phyloP scores from a whole-genome alignment of 768 basidiomycete genomes.

The Kwoniella newhampshirensis region DNA sequence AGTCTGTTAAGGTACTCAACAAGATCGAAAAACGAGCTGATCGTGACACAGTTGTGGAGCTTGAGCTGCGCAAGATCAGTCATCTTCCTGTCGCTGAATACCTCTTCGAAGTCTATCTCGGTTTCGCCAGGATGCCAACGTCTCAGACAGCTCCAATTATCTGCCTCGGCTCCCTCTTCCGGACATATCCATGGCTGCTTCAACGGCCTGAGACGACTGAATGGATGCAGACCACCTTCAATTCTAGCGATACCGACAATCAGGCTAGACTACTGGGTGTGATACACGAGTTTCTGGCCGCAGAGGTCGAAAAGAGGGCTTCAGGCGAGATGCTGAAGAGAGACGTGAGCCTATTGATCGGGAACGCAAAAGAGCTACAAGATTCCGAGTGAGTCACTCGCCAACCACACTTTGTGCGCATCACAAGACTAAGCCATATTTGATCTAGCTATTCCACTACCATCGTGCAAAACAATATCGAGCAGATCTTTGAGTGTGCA shows the following conservation, averaged over 20 bases:
- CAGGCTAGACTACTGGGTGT: conserved; percentile 76
- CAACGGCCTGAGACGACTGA: conserved; percentile 70
- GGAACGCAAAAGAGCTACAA: conserved; percentile 91
- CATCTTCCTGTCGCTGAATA: conserved; percentile 77
- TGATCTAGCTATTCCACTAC: conserved; percentile 94
- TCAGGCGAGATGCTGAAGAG: conserved; percentile 19
- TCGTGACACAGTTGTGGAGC: conserved; percentile 58
- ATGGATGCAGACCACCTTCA: conserved; percentile 89
- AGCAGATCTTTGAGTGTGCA: conserved; percentile 76
- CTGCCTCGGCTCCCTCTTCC: conserved; percentile 91
- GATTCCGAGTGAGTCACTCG: conserved; percentile 77
- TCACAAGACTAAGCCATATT: not conserved
- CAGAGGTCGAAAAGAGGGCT: conserved; percentile 72
- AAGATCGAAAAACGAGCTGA: not conserved
- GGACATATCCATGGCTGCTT: conserved; percentile 88
- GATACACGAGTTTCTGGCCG: conserved; percentile 85
- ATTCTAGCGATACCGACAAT: conserved; percentile 68
- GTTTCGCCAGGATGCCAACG: conserved; percentile 67
- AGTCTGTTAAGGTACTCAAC: conserved; percentile 39
- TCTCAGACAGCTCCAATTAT: conserved; percentile 62
- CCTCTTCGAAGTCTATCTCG: conserved; percentile 70
- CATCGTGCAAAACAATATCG: conserved; percentile 87
- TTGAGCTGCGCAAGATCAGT: conserved; percentile 64
- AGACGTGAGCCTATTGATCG: conserved; percentile 92
- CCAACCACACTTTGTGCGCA: not conserved